Percentiles rank a stretch among this genome's conserved stretches.
Evolutionary conservation across 2,329 filamentous ascomycete species (phyloP).

Genomic region (Sclerotinia minor): DNA sequence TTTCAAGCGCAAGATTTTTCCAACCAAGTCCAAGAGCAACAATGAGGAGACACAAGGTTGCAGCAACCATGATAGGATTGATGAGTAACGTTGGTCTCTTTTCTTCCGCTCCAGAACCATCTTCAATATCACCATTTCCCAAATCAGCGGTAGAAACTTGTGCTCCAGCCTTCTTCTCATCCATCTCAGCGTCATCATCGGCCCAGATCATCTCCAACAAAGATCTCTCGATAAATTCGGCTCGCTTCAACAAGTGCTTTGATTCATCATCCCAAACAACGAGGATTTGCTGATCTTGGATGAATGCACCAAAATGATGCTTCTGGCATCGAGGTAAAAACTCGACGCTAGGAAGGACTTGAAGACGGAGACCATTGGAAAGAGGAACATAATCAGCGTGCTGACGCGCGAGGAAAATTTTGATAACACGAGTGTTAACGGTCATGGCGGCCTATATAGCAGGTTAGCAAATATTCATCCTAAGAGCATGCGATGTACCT

Average conservation of each 20-base stretch:
- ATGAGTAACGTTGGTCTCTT: slow-evolving; percentile 53
- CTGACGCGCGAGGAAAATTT: slow-evolving; percentile 54
- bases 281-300: slow-evolving; percentile 57
- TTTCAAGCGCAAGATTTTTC: slow-evolving; percentile 55
- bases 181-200: slow-evolving; percentile 44
- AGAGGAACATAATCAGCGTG: slow-evolving; percentile 58
- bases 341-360: slow-evolving; percentile 59
- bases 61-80: slow-evolving; percentile 54
- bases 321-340: slow-evolving; percentile 61
- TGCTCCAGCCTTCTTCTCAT: slow-evolving; percentile 34
- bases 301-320: slow-evolving; percentile 66
- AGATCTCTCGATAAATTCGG: slow-evolving; percentile 52
- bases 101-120: slow-evolving; percentile 22
- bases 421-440: slow-evolving; percentile 63
- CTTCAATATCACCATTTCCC: slow-evolving; percentile 5
- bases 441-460: slow-evolving; percentile 61
- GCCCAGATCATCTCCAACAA: slow-evolving; percentile 61
- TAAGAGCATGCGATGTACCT: slow-evolving; percentile 33
- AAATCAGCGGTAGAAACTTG: slow-evolving; percentile 36
- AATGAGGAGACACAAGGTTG: slow-evolving; percentile 55
- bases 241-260: slow-evolving; percentile 54
- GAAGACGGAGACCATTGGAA: slow-evolving; percentile 57
- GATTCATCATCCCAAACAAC: slow-evolving; percentile 66
- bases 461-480: background rate
- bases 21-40: slow-evolving; percentile 58